Base-by-base conservation (phyloP, 2,329 filamentous ascomycete genomes). In the Cordyceps farinosa region DNA sequence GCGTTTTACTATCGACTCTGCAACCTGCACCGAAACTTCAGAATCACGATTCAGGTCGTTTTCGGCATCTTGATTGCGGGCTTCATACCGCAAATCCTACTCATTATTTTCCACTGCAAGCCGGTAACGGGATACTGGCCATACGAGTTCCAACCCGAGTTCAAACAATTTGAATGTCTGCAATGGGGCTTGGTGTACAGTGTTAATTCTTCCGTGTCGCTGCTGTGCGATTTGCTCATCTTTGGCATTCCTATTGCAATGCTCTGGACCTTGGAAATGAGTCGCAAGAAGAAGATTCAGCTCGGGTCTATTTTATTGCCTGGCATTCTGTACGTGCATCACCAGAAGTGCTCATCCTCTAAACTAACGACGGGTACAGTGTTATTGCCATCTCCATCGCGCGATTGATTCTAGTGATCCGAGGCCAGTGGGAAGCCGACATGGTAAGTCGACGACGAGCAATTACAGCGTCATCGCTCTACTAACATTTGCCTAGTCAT, bases 71-170 rank as follows among this genome's bases (percentile, higher is more conserved):
- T 82, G 27, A 66, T 78, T 40, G 75, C 72, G 7, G 78, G 77
- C 0, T 83, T 76, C 55, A 64, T 84, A 1, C 77, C 80, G 0
- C 81, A 84, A 63, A 71, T 84, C 13, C 74, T 82, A 32, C 74
- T 84, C 2, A 72, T 84, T 54, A 73, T 84, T 62, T 82, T 84
- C 65, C 81, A 84, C 69, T 84, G 81, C 64, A 69, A 67, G 1
- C 82, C 82, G 0, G 79, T 83, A 0, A 84, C 81, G 0, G 79
- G 75, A 0, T 69, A 80, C 2, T 84, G 82, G 82, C 81, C 82
- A 0, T 84, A 84, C 60, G 74, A 70, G 1, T 84, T 77, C 74
- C 79, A 84, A 66, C 67, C 71, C 0, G 74, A 74, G 10, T 71
- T 67, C 10, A 70, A 70, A 1, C 65, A 74, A 3, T 84, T 80